Base-by-base conservation (phyloP, 345 rosid genomes). In the Sisymbrium altissimum region DNA sequence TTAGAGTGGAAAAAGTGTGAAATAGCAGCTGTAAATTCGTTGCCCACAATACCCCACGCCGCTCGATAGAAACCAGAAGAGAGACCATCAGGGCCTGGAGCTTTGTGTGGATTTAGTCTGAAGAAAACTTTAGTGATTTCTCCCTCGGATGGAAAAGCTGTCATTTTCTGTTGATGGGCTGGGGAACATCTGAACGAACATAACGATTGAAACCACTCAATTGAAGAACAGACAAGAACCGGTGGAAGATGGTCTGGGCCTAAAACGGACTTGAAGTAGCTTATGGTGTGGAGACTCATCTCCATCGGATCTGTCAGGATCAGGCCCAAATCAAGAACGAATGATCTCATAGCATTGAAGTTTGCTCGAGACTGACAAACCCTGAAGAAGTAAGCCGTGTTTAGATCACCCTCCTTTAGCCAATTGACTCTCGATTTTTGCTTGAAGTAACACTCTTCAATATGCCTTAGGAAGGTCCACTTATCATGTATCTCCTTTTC, bases 71-170 rank as follows among this genome's bases (percentile, higher is more conserved):
- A 49, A 1, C 30, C 55, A 0, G 55, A 21, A 1, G 55, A 3
- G 0, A 49, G 7, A 0, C 55, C 55, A 49, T 49, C 30, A 0
- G 55, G 55, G 0, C 55, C 30, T 0, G 13, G n/a, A 0, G 29
- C 13, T 9, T 49, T 49, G 0, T 10, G 19, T 0, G 55, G 14
- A 11, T 49, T 49, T 4, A 49, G 12, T 1, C 2, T 21, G 0
- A 49, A 21, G 1, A 49, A 3, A 2, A 1, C 3, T 1, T 0
- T 17, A 0, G 4, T 7, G 1, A 45, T 45, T 1, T 45, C 10
- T 7, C 0, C n/a, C 0, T 3, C 3, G 1, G 4, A 2, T 11
- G 43, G 43, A 0, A 3, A 0, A 11, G 3, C 3, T 9, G 1
- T 8, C 43, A 39, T 39, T 0, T 0, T 13, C 2, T 3, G 43